phyloP scores from a whole-genome alignment of 192 early-diverging fungal genomes.

The Phycomyces blakesleeanus region DNA sequence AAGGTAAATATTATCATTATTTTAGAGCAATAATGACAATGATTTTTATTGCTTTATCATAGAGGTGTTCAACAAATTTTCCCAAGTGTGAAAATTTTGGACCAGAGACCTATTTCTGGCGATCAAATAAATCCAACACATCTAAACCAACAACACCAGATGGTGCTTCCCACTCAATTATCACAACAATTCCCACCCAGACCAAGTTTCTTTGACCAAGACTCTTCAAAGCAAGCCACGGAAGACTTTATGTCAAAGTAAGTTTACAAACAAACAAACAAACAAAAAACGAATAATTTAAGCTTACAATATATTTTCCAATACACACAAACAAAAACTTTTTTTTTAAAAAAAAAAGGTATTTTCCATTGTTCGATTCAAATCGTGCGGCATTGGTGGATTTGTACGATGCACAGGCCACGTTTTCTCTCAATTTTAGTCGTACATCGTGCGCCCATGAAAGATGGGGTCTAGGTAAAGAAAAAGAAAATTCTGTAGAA shows the following conservation, averaged over 20 bases:
- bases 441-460: slow-evolving; percentile 11
- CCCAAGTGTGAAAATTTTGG: slow-evolving; percentile 35
- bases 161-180: not conserved
- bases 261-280: not conserved
- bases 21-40: not conserved
- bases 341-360: slow-evolving; percentile 16
- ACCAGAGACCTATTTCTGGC: slow-evolving; percentile 10
- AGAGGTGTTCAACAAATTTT: slow-evolving; percentile 36
- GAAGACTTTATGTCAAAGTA: slow-evolving; percentile 42
- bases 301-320: not conserved
- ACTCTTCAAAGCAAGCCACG: slow-evolving; percentile 26
- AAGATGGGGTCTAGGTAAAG: slow-evolving; percentile 23
- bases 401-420: slow-evolving; percentile 36
- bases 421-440: slow-evolving; percentile 35
- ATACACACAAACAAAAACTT: too few species aligned
- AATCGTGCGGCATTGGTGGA: slow-evolving; percentile 34
- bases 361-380: slow-evolving; percentile 38
- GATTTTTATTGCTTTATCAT: not conserved
- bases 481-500: too few species aligned
- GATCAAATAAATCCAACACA: too few species aligned
- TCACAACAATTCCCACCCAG: slow-evolving; percentile 17
- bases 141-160: too few species aligned
- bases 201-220: slow-evolving; percentile 41
- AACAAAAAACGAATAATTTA: not conserved
- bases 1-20: slow-evolving; percentile 19